phyloP scores from a whole-genome alignment of 225 moss, liverwort and hornwort genomes.

The Polytrichum formosum region DNA sequence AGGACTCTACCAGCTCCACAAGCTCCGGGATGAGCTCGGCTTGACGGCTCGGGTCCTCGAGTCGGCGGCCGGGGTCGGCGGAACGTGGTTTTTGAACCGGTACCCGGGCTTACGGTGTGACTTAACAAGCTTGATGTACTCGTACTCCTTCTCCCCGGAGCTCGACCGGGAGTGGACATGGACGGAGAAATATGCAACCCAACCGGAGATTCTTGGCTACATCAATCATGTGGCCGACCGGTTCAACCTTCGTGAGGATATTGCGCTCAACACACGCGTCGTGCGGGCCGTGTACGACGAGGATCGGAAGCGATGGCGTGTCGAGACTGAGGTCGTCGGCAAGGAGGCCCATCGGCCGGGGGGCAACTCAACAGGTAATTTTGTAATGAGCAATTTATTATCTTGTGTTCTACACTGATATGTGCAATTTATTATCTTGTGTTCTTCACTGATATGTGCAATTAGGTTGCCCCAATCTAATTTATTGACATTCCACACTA shows the following conservation, averaged over 20 bases:
- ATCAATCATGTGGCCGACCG: neutral
- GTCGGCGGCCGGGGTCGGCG: neutral
- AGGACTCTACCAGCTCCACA: neutral
- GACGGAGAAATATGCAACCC: neutral
- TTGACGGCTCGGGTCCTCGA: neutral
- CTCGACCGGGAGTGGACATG: neutral
- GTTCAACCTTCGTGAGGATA: neutral
- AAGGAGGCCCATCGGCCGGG: too few species aligned
- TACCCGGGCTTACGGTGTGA: neutral
- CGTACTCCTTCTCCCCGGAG: neutral
- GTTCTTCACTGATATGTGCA: too few species aligned
- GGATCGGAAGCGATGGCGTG: neutral
- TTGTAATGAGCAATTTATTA: too few species aligned
- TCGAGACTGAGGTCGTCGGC: neutral
- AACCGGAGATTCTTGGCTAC: neutral
- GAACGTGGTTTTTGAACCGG: neutral
- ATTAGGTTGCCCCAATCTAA: too few species aligned
- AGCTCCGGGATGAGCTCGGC: neutral
- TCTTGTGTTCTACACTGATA: too few species aligned
- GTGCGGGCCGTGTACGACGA: neutral
- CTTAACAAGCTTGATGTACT: neutral
- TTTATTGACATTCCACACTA: too few species aligned
- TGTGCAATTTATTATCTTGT: too few species aligned
- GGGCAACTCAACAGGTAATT: too few species aligned
- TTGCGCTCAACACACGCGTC: neutral